Evolutionary conservation across 2,329 filamentous ascomycete genomes (phyloP).

Genomic region (Aspergillus versicolor): DNA sequence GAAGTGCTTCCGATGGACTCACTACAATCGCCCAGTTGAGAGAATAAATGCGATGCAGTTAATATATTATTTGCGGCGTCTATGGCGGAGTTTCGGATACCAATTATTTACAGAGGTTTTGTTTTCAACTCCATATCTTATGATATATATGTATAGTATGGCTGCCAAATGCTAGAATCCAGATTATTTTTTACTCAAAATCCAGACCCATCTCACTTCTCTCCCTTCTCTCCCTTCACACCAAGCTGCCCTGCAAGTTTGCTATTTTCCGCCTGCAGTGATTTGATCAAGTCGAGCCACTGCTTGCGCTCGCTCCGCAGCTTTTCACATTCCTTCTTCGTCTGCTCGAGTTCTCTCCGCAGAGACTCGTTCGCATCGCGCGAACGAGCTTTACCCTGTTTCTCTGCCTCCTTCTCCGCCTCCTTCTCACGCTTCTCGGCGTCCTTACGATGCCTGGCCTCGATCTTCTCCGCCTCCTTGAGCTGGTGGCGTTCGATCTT

Average conservation of each 20-base stretch:
- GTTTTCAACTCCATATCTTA: background rate
- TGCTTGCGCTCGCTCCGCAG: constrained; percentile 51
- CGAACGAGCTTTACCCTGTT: constrained; percentile 44
- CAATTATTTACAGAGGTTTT: background rate
- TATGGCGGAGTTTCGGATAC: no score
- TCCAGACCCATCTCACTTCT: background rate
- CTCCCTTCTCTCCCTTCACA: background rate
- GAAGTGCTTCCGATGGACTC: no score
- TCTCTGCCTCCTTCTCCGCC: constrained; percentile 38
- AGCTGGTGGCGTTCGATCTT: constrained; percentile 44
- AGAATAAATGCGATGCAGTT: no score
- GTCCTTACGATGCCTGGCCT: no score
- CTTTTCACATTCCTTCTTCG: constrained; percentile 50
- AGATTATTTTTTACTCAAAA: no score
- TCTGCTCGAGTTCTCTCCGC: constrained; percentile 46
- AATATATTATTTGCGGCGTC: no score
- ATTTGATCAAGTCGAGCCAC: constrained; percentile 52
- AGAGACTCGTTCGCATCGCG: constrained; percentile 47
- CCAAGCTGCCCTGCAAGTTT: constrained; percentile 31
- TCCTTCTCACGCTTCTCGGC: constrained; percentile 9
- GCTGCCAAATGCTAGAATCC: background rate
- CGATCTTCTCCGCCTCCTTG: constrained; percentile 42
- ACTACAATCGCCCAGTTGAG: no score
- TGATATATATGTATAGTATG: background rate
- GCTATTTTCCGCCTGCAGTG: constrained; percentile 60